Percentiles rank a stretch among this genome's conserved stretches.
phyloP scores from a whole-genome alignment of 2,329 filamentous ascomycete genomes.

The Cladobotryum mycophilum region DNA sequence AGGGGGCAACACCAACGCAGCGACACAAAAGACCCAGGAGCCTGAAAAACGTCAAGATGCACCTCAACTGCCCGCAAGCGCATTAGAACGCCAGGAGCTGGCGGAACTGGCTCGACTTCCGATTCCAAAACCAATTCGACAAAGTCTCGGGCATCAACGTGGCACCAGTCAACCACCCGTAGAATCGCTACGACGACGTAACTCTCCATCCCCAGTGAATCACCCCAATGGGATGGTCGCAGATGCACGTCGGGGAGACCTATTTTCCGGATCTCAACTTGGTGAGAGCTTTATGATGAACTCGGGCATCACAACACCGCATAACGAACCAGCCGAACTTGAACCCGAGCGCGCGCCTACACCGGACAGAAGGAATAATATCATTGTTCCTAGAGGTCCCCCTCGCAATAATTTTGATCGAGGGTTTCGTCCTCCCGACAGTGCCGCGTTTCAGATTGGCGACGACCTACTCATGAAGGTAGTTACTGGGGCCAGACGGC shows the following conservation, averaged over 20 bases:
- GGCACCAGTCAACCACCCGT: constrained; percentile 19
- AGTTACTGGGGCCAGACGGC: constrained; percentile 18
- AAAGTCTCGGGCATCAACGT: constrained; percentile 21
- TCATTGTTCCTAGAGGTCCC: not conserved
- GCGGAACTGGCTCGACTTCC: constrained; percentile 31
- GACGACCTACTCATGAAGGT: constrained; percentile 35
- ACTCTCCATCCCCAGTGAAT: constrained; percentile 8
- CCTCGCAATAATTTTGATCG: constrained; percentile 7
- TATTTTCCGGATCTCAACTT: constrained; percentile 35
- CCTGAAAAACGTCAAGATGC: constrained; percentile 17
- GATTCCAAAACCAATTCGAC: constrained; percentile 26
- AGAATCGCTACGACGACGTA: constrained; percentile 17
- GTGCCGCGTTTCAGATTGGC: constrained; percentile 26
- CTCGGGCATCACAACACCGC: constrained; percentile 32
- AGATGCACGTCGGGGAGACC: constrained; percentile 17
- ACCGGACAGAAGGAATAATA: not conserved
- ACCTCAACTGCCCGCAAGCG: constrained; percentile 11
- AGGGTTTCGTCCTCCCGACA: constrained; percentile 9
- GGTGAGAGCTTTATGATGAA: constrained; percentile 36
- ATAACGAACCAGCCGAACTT: constrained; percentile 23
- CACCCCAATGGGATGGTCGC: constrained; percentile 1
- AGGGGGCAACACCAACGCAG: constrained; percentile 17
- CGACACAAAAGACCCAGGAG: constrained; percentile 14
- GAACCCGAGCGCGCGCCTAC: constrained; percentile 10
- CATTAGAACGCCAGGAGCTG: constrained; percentile 21